Conservation (phyloP, 176 grass and related monocot genomes). For the Avena sativa region DNA sequence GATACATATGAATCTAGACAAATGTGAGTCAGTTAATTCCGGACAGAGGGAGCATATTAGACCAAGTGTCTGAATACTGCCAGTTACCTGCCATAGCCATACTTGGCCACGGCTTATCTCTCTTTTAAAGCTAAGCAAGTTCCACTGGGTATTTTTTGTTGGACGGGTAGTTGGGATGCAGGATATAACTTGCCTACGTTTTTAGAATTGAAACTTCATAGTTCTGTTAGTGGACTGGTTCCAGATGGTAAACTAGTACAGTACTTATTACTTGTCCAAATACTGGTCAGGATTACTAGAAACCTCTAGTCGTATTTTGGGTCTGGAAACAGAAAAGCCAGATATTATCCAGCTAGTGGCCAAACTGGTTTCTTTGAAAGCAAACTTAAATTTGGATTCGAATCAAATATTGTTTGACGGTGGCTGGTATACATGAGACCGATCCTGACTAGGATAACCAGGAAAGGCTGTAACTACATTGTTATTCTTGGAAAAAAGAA, state of each 20-base stretch:
- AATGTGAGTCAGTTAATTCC: no score
- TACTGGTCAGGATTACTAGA: neutral
- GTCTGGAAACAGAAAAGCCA: slow-evolving; percentile 3
- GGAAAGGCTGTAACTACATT: slow-evolving; percentile 7
- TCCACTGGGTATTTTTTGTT: slow-evolving; percentile 20
- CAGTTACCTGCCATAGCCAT: slow-evolving; percentile 28
- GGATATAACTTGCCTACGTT: neutral
- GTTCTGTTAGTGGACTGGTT: slow-evolving; percentile 5
- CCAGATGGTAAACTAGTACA: neutral
- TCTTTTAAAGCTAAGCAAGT: neutral
- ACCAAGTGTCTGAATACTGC: slow-evolving; percentile 7
- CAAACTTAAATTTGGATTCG: neutral
- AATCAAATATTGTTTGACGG: slow-evolving; percentile 1
- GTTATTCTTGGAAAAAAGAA: slow-evolving; percentile 14
- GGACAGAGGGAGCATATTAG: neutral
- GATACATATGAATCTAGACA: no score
- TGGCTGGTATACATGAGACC: neutral
- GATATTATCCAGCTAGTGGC: neutral
- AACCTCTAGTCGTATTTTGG: neutral
- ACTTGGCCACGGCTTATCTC: neutral
- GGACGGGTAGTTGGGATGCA: slow-evolving; percentile 26
- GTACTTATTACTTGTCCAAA: slow-evolving; percentile 14
- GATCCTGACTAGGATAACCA: neutral
- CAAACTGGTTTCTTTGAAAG: slow-evolving; percentile 5
- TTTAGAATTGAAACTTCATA: neutral